These are phyloP conservation scores for Ilex asprella DNA, from an alignment of 257 asterid genomes.

Conservation along the genomic window DNA sequence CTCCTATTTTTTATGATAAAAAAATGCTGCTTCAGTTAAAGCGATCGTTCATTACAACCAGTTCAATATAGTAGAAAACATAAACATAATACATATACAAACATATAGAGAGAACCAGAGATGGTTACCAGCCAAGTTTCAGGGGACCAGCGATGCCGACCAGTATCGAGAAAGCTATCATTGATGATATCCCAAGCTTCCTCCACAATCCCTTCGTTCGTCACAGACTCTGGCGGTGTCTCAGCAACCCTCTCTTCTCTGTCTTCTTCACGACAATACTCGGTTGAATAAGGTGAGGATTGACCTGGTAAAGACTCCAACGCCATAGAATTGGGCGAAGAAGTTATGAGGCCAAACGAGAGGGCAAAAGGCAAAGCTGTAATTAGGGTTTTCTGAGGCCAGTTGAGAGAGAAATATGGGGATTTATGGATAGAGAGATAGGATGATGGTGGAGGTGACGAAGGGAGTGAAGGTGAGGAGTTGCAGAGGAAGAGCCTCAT, in stretches of 20 bases:
- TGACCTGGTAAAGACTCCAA: constrained; percentile 14
- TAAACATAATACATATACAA: too few species aligned
- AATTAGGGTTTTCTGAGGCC: constrained; percentile 18
- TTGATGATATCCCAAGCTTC: constrained; percentile 96
- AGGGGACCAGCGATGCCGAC: constrained; percentile 69
- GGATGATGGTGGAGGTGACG: constrained; percentile 6
- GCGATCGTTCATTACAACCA: too few species aligned
- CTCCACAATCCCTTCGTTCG: constrained; percentile 74
- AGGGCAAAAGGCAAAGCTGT: constrained; percentile 49
- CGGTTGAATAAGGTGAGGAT: constrained; percentile 12
- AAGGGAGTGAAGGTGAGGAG: constrained; percentile 21
- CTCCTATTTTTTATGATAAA: too few species aligned
- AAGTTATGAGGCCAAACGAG: constrained; percentile 49
- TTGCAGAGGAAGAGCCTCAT: constrained; percentile 45
- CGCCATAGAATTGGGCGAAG: constrained; percentile 37
- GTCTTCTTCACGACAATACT: constrained; percentile 48
- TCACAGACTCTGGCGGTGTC: constrained; percentile 23
- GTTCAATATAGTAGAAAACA: too few species aligned
- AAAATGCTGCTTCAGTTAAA: too few species aligned
- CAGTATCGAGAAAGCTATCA: constrained; percentile 66
- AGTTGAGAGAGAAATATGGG: not conserved
- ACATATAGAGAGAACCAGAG: not conserved
- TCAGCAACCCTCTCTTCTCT: constrained; percentile 21
- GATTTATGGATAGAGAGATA: constrained; percentile 5
- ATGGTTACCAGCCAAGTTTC: constrained; percentile 54